phyloP scores from a whole-genome alignment of 2,329 filamentous ascomycete genomes.

The Hypoxylon rubiginosum region DNA sequence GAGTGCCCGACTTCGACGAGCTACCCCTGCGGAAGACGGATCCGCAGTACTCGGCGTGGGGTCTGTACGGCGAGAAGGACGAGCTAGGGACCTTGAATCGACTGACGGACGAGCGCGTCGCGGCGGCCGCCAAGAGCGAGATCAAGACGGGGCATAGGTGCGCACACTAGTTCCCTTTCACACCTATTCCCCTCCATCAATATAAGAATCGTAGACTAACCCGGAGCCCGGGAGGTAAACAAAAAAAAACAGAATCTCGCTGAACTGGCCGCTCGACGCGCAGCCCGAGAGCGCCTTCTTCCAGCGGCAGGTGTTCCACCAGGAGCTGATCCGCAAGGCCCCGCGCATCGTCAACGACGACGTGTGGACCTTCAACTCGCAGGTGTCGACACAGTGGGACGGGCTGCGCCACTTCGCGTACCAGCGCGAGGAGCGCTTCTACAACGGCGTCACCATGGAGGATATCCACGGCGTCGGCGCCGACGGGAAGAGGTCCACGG shows the following conservation, averaged over 20 bases:
- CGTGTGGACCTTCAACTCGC: conserved; percentile 70
- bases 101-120: conserved; percentile 67
- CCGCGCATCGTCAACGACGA: conserved; percentile 71
- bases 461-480: conserved; percentile 54
- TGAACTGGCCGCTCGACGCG: conserved; percentile 72
- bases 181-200: too few species aligned
- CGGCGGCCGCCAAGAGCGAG: conserved; percentile 62
- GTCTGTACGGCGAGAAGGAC: conserved; percentile 68
- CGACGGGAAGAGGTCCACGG: conserved; percentile 51
- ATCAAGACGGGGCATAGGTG: conserved; percentile 67
- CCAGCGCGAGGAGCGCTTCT: conserved; percentile 58
- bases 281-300: conserved; percentile 68
- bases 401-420: conserved; percentile 66
- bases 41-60: conserved; percentile 61
- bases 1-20: conserved; percentile 62
- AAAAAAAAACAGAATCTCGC: conserved; percentile 61
- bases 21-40: conserved; percentile 62
- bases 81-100: conserved; percentile 73
- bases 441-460: conserved; percentile 57
- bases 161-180: background rate
- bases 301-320: conserved; percentile 66
- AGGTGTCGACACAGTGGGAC: conserved; percentile 71
- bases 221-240: background rate
- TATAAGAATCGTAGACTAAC: conserved; percentile 3
- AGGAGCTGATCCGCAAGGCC: conserved; percentile 65